phyloP scores from a whole-genome alignment of 306 rosid genomes.

The Begonia peltatifolia region DNA sequence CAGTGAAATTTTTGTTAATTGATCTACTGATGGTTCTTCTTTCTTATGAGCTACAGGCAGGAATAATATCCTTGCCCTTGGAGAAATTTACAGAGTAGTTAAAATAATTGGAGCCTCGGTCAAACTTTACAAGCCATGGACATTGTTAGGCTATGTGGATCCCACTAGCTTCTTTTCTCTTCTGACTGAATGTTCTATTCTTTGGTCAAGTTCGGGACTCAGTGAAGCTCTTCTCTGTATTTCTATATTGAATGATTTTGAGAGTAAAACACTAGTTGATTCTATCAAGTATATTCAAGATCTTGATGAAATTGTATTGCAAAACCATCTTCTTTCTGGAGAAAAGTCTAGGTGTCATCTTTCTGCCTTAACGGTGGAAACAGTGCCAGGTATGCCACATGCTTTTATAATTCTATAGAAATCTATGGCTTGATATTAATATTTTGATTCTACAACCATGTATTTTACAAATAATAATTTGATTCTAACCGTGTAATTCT shows the following conservation, averaged over 20 bases:
- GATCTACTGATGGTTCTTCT: slow-evolving; percentile 3
- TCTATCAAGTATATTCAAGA: slow-evolving; percentile 46
- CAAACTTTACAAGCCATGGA: slow-evolving; percentile 65
- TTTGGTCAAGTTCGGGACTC: slow-evolving; percentile 77
- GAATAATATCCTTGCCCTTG: slow-evolving; percentile 51
- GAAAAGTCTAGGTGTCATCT: slow-evolving; percentile 45
- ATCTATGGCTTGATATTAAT: too few relatives aligned
- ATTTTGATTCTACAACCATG: too few relatives aligned
- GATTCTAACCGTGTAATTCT: too few relatives aligned
- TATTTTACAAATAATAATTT: too few relatives aligned
- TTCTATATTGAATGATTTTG: slow-evolving; percentile 22
- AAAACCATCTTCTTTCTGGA: slow-evolving; percentile 30
- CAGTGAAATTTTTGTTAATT: slow-evolving; percentile 6
- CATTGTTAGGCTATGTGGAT: slow-evolving; percentile 31
- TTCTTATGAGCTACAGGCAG: slow-evolving; percentile 28
- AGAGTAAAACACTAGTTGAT: slow-evolving; percentile 30
- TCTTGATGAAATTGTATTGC: slow-evolving; percentile 42
- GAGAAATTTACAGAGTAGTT: slow-evolving; percentile 75
- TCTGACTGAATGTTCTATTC: slow-evolving; percentile 38
- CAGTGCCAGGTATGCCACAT: slow-evolving; percentile 48
- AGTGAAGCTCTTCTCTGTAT: slow-evolving; percentile 47
- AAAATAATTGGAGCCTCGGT: slow-evolving; percentile 51
- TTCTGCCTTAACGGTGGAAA: slow-evolving; percentile 48
- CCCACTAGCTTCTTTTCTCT: slow-evolving; percentile 28
- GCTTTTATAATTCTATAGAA: not conserved